A percentile compares a stretch with the other conserved stretches of the same genome.
Conservation (phyloP, 1,284 basidiomycete species). For the Stygiomarasmius scandens region DNA sequence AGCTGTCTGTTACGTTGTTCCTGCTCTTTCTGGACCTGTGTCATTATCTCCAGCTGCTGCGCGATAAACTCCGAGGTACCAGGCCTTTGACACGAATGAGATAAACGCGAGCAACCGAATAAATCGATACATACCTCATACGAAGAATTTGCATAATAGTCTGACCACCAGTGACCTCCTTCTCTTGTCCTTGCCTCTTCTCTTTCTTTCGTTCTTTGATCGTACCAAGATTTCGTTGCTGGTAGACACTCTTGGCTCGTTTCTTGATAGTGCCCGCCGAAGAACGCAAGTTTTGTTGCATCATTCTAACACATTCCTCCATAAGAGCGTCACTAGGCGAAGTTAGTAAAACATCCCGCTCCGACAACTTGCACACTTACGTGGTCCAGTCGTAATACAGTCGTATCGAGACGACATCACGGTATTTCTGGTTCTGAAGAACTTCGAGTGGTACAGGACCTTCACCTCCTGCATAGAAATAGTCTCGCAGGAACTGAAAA, state of each 20-base stretch:
- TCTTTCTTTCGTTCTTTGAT: constrained; percentile 94
- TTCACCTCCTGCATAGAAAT: constrained; percentile 94
- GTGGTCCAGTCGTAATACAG: constrained; percentile 95
- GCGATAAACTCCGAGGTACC: constrained; percentile 88
- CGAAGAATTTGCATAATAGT: constrained; percentile 91
- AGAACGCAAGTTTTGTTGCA: constrained; percentile 79
- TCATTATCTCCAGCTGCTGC: constrained; percentile 82
- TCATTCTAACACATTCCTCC: constrained; percentile 96
- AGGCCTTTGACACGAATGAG: constrained; percentile 46
- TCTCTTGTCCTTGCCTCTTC: constrained; percentile 81
- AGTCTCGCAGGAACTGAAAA: constrained; percentile 85
- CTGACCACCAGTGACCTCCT: constrained; percentile 77
- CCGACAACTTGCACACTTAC: constrained; percentile 42
- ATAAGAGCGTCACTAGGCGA: constrained; percentile 78
- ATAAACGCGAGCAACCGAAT: constrained; percentile 1
- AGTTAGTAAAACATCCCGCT: constrained; percentile 9
- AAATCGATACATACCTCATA: constrained; percentile 71
- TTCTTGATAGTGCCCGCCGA: constrained; percentile 75
- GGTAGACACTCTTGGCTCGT: constrained; percentile 88
- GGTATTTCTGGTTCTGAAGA: constrained; percentile 96
- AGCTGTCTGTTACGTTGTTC: constrained; percentile 63
- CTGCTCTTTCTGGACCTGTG: constrained; percentile 74
- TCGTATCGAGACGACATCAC: constrained; percentile 87
- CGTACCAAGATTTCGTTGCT: constrained; percentile 91
- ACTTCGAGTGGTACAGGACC: constrained; percentile 85